A percentile compares a stretch with the other conserved stretches of the same genome.
Evolutionary conservation across 345 rosid species (phyloP).

Genomic region (Hibiscus mutabilis): DNA sequence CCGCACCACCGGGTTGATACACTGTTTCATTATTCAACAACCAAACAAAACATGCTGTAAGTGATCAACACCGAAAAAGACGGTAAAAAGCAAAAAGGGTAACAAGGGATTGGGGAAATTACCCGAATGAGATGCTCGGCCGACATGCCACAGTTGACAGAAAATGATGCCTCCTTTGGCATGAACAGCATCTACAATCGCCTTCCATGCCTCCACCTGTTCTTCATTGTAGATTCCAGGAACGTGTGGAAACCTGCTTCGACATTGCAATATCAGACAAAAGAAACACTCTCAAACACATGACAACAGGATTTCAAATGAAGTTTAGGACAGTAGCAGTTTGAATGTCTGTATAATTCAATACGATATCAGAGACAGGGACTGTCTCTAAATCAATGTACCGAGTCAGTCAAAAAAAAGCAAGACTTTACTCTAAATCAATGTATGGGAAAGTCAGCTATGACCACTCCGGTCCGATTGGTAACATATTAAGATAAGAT

Average conservation of each 20-base stretch:
- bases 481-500: not conserved
- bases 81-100: not conserved
- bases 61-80: not conserved
- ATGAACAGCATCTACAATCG: slow-evolving; percentile 70
- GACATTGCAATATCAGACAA: slow-evolving; percentile 5
- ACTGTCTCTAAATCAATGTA: no score
- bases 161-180: slow-evolving; percentile 68
- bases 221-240: slow-evolving; percentile 81
- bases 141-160: slow-evolving; percentile 93
- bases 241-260: slow-evolving; percentile 67
- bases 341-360: not conserved
- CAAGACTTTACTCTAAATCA: not conserved
- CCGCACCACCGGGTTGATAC: slow-evolving; percentile 64
- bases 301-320: not conserved
- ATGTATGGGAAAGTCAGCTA: not conserved
- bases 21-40: slow-evolving; percentile 28
- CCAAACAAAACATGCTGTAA: not conserved
- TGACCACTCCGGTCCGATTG: not conserved
- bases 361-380: not conserved
- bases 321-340: not conserved
- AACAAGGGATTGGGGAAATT: not conserved
- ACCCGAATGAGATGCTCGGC: slow-evolving; percentile 81
- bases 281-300: not conserved
- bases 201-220: slow-evolving; percentile 84
- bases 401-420: not conserved